These are phyloP conservation scores for Pseudocercospora cruenta DNA, from an alignment of 2,329 filamentous ascomycete species.

Conservation along the genomic window DNA sequence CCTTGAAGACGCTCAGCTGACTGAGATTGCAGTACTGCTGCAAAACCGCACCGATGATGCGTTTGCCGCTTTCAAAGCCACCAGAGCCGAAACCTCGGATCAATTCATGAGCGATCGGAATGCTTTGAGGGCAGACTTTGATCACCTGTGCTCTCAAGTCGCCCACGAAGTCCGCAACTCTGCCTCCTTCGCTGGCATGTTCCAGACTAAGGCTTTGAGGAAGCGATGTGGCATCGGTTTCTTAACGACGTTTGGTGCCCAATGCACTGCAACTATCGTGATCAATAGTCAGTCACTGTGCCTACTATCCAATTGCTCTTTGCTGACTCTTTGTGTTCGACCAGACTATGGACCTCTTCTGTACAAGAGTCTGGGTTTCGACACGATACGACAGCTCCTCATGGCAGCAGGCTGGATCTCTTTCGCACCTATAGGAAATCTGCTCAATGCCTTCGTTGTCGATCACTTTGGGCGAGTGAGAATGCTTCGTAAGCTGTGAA, in stretches of 20 bases:
- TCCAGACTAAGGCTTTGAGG: background rate
- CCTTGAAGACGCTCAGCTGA: no score
- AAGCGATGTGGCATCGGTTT: slow-evolving; percentile 1
- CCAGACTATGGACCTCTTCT: background rate
- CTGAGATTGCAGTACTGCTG: background rate
- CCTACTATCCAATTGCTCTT: background rate
- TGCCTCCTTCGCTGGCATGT: background rate
- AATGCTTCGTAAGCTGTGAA: no score
- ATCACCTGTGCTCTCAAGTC: background rate
- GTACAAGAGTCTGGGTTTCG: background rate
- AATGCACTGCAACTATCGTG: background rate
- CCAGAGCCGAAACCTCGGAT: background rate
- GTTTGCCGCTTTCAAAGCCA: background rate
- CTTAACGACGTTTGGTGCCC: background rate
- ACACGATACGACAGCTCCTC: background rate
- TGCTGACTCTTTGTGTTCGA: background rate
- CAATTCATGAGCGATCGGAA: background rate
- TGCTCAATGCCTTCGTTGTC: slow-evolving; percentile 5
- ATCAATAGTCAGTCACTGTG: background rate
- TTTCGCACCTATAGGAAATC: background rate
- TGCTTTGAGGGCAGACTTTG: background rate
- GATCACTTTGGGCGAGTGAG: background rate
- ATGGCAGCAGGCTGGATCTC: slow-evolving; percentile 12
- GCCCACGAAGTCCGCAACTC: background rate
- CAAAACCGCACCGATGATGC: background rate